Evolutionary conservation across 2,329 filamentous ascomycete genomes (phyloP).

Genomic region (Pyrenophora graminea): DNA sequence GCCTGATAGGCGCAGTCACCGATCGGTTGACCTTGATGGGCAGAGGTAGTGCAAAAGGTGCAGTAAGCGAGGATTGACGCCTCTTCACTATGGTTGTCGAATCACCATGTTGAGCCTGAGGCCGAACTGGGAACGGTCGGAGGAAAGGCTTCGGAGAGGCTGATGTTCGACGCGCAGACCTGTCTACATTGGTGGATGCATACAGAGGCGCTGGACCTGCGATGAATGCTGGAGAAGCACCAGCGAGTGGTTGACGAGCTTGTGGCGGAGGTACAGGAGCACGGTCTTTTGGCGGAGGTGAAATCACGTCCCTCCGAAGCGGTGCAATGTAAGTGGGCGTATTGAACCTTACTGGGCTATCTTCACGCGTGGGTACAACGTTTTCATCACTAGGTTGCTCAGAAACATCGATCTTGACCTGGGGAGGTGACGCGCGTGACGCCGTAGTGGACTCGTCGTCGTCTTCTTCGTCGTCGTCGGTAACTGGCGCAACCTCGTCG

Average conservation of each 20-base stretch:
- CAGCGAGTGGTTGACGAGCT: conserved; percentile 31
- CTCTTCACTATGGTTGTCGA: conserved; percentile 32
- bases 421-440: conserved; percentile 7
- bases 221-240: conserved; percentile 13
- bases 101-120: conserved; percentile 37
- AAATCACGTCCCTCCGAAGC: conserved; percentile 32
- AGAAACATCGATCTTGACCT: conserved; percentile 1
- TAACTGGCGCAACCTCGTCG: conserved; percentile 7
- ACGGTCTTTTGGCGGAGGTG: conserved; percentile 36
- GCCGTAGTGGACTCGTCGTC: conserved; percentile 8
- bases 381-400: neutral
- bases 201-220: conserved; percentile 5
- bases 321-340: conserved; percentile 30
- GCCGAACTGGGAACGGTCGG: conserved; percentile 43
- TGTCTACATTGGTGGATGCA: conserved; percentile 14
- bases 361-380: conserved; percentile 18
- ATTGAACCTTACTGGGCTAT: conserved; percentile 30
- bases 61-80: conserved; percentile 37
- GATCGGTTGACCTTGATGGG: conserved; percentile 35
- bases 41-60: conserved; percentile 30
- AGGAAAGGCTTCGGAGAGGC: conserved; percentile 44
- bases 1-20: conserved; percentile 36
- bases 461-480: no score
- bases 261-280: conserved; percentile 30
- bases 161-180: conserved; percentile 33